Evolutionary conservation across 352 stramenopile genomes (phyloP).

Genomic region (Globisporangium yorkense): DNA sequence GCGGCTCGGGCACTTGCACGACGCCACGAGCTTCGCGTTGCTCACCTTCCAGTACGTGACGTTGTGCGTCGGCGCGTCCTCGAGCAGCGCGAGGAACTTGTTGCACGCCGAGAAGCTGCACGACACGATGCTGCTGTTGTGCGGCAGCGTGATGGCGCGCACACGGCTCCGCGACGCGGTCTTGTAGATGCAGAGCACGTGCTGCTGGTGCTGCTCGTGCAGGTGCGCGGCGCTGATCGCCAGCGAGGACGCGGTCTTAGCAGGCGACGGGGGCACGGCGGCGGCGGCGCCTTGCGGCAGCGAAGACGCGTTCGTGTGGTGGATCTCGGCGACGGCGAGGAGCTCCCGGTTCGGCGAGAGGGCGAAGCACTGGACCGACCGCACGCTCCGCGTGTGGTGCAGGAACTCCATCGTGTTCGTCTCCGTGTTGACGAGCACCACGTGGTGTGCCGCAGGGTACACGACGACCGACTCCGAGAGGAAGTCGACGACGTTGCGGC

Average conservation of each 20-base stretch:
- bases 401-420: constrained; percentile 66
- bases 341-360: constrained; percentile 65
- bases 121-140: constrained; percentile 57
- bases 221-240: constrained; percentile 8
- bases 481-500: constrained; percentile 47
- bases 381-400: constrained; percentile 42
- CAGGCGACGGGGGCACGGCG: neutral
- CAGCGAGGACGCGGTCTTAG: constrained; percentile 9
- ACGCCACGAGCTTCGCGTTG: constrained; percentile 67
- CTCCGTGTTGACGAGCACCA: constrained; percentile 58
- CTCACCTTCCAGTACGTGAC: constrained; percentile 81
- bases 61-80: constrained; percentile 62
- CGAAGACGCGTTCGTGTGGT: constrained; percentile 20
- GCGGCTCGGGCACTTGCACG: constrained; percentile 59
- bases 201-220: constrained; percentile 29
- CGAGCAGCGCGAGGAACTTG: constrained; percentile 69
- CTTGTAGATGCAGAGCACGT: constrained; percentile 65
- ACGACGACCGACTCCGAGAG: constrained; percentile 45
- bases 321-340: constrained; percentile 57
- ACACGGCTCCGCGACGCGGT: constrained; percentile 30
- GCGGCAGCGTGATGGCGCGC: constrained; percentile 36
- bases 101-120: constrained; percentile 67
- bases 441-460: constrained; percentile 63
- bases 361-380: constrained; percentile 59
- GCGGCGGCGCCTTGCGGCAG: neutral